phyloP scores from a whole-genome alignment of 2,329 filamentous ascomycete genomes.

The Xylaria sp. region DNA sequence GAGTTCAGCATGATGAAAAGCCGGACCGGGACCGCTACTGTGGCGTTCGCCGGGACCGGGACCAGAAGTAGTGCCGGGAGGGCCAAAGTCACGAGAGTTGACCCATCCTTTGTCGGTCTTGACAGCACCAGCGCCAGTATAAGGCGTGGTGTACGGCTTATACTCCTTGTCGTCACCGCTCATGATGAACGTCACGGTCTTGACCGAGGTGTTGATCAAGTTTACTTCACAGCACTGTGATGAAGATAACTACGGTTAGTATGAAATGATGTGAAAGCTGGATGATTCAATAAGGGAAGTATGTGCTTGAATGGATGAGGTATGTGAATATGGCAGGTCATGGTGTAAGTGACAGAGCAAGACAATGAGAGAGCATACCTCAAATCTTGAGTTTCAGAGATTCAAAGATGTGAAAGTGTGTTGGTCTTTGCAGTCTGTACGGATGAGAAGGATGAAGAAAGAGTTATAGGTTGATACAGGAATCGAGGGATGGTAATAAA shows the following conservation, averaged over 20 bases:
- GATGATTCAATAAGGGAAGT: too few species aligned
- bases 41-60: slow-evolving; percentile 13
- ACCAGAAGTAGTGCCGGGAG: slow-evolving; percentile 12
- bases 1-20: slow-evolving; percentile 15
- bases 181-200: slow-evolving; percentile 4
- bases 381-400: background rate
- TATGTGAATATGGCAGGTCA: background rate
- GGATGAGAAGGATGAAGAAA: background rate
- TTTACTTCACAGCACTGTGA: background rate
- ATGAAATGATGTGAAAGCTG: background rate
- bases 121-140: slow-evolving; percentile 25
- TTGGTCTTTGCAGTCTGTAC: background rate
- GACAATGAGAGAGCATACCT: background rate
- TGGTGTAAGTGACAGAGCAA: too few species aligned
- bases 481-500: background rate
- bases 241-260: too few species aligned
- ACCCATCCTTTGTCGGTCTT: slow-evolving; percentile 21
- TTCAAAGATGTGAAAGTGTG: background rate
- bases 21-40: slow-evolving; percentile 9
- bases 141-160: slow-evolving; percentile 28
- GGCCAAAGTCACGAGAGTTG: slow-evolving; percentile 19
- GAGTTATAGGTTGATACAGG: background rate
- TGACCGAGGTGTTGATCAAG: background rate
- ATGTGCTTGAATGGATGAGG: background rate
- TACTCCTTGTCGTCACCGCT: slow-evolving; percentile 13